Conservation (phyloP, 1,139 yeast species). For the Ogataea hybrid region DNA sequence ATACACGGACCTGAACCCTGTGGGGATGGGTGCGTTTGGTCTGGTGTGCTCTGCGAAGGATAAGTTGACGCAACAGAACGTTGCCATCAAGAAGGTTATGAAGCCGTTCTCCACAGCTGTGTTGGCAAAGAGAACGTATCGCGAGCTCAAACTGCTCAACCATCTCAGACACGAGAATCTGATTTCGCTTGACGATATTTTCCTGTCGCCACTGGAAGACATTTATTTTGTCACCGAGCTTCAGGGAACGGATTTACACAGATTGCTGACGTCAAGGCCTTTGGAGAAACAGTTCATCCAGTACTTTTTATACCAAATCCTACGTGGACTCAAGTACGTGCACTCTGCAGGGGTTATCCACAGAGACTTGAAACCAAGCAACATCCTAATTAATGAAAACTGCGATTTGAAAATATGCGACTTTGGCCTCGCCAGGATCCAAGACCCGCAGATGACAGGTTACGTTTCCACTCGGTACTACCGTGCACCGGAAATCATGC, state of each 20-base stretch:
- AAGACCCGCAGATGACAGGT: conserved; percentile 99
- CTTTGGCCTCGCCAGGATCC: conserved; percentile 94
- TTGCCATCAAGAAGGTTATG: conserved; percentile 97
- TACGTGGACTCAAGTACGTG: conserved; percentile 90
- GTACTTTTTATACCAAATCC: conserved; percentile 90
- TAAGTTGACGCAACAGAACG: conserved; percentile 80
- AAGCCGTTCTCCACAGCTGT: conserved; percentile 96
- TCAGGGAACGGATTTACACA: conserved; percentile 94
- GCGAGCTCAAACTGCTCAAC: conserved; percentile 90
- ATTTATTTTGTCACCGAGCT: conserved; percentile 95
- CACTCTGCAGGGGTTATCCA: conserved; percentile 98
- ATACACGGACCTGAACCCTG: conserved; percentile 91
- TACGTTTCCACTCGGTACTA: conserved; percentile 95
- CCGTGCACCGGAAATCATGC: conserved; percentile 98
- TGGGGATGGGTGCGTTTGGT: conserved; percentile 99
- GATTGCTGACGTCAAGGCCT: conserved; percentile 88
- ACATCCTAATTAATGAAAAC: conserved; percentile 88
- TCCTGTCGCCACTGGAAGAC: conserved; percentile 92
- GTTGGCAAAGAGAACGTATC: conserved; percentile 90
- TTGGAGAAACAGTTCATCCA: conserved; percentile 95
- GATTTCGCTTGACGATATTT: conserved; percentile 90
- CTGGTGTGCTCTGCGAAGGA: conserved; percentile 96
- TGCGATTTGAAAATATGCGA: conserved; percentile 97
- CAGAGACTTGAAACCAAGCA: conserved; percentile 91
- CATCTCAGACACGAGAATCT: conserved; percentile 94